These are phyloP conservation scores for Gillenia trifoliata DNA, from an alignment of 306 rosid genomes.

Conservation along the genomic window DNA sequence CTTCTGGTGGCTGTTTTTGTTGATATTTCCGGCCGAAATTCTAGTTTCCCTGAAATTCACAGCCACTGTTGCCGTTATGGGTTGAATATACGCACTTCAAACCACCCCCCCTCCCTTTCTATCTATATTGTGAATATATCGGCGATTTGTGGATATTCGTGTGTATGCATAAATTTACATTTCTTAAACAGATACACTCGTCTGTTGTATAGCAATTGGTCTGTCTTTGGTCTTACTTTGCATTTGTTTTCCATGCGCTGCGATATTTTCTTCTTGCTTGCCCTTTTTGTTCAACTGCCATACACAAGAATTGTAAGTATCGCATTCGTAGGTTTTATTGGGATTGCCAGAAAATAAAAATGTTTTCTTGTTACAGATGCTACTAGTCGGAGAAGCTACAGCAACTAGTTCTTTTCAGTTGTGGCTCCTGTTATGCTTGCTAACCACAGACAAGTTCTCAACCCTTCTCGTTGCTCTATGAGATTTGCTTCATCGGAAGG, in stretches of 20 bases:
- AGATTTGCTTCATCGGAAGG: slow-evolving; percentile 32
- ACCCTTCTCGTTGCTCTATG: slow-evolving; percentile 9
- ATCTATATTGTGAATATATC: too few species aligned
- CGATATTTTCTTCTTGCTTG: slow-evolving; percentile 34
- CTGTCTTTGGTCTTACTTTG: slow-evolving; percentile 9
- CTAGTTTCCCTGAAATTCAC: too few species aligned
- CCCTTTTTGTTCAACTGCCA: slow-evolving; percentile 17
- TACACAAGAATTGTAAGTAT: slow-evolving; percentile 14
- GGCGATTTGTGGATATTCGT: too few species aligned
- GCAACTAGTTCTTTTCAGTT: slow-evolving; percentile 7
- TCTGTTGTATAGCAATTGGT: background rate
- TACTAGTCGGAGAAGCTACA: slow-evolving; percentile 27
- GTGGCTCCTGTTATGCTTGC: slow-evolving; percentile 8
- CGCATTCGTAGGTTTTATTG: background rate
- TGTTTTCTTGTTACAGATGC: slow-evolving; percentile 20
- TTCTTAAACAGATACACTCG: background rate
- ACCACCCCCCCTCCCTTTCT: too few species aligned
- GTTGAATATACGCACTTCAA: too few species aligned
- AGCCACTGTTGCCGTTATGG: too few species aligned
- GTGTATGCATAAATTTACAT: background rate
- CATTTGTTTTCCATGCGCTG: slow-evolving; percentile 29
- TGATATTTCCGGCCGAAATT: too few species aligned
- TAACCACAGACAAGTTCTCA: slow-evolving; percentile 10
- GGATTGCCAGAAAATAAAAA: background rate
- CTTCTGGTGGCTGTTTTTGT: too few species aligned